phyloP scores from a whole-genome alignment of 2,329 filamentous ascomycete genomes.

The Neurospora sp. region DNA sequence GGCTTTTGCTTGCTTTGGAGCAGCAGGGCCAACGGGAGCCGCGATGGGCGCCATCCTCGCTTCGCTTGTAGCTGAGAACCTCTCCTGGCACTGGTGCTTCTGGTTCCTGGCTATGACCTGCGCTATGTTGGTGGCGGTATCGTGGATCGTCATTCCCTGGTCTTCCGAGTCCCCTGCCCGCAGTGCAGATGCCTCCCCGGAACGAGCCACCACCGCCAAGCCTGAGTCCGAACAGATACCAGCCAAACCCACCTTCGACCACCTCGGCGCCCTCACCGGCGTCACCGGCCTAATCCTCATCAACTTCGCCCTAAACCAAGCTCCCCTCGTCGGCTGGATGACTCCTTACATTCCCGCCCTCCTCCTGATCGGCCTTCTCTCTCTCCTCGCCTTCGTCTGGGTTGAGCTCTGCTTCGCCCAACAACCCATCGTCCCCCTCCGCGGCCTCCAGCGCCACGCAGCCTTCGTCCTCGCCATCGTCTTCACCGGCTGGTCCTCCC shows the following conservation, averaged over 20 bases:
- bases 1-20: conserved; percentile 8
- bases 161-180: not conserved
- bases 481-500: conserved; percentile 35
- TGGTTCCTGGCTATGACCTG: conserved; percentile 8
- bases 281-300: conserved; percentile 42
- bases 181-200: not conserved
- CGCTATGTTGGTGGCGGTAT: not conserved
- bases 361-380: conserved; percentile 39
- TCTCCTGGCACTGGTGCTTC: conserved; percentile 10
- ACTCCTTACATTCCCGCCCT: conserved; percentile 40
- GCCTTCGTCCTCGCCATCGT: conserved; percentile 40
- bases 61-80: conserved; percentile 7
- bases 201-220: not conserved
- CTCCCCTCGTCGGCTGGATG: conserved; percentile 41
- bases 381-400: conserved; percentile 40
- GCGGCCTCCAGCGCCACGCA: conserved; percentile 35
- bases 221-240: not conserved
- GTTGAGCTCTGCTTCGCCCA: conserved; percentile 35
- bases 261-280: conserved; percentile 8
- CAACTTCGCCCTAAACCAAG: conserved; percentile 53
- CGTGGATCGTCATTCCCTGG: conserved; percentile 3
- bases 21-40: conserved; percentile 8
- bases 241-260: conserved; percentile 6
- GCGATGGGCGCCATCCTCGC: conserved; percentile 7
- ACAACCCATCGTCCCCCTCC: conserved; percentile 42